These are phyloP conservation scores for Calonectria montana DNA, from an alignment of 2,329 filamentous ascomycete genomes.

Conservation along the genomic window DNA sequence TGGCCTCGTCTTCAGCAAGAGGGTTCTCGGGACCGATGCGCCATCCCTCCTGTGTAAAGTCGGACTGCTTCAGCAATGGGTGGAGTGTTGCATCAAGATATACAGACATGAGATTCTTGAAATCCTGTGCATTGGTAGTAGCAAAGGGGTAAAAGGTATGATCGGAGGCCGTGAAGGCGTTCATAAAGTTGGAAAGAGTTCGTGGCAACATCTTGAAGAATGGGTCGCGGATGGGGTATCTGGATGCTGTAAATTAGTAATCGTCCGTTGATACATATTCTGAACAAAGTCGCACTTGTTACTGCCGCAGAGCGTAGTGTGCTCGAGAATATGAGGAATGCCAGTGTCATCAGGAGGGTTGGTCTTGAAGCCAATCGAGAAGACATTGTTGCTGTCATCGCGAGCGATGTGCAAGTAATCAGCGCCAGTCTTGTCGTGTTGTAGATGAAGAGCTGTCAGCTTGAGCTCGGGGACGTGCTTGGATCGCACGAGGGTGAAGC, in stretches of 20 bases:
- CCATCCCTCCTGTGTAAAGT: conserved; percentile 98
- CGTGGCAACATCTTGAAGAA: conserved; percentile 99
- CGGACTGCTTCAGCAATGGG: conserved; percentile 87
- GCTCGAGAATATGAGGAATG: conserved; percentile 96
- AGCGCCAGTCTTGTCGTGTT: conserved; percentile 94
- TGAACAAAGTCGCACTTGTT: conserved; percentile 72
- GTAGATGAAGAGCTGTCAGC: conserved; percentile 88
- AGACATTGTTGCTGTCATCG: conserved; percentile 99
- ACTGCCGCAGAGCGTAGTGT: conserved; percentile 96
- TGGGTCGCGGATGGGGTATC: conserved; percentile 96
- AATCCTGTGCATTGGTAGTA: conserved; percentile 95
- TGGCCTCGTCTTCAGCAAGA: conserved; percentile 65
- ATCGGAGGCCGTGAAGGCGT: conserved; percentile 95
- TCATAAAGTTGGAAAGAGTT: conserved; percentile 99
- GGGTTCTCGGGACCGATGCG: conserved; percentile 93
- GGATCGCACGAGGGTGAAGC: conserved; percentile 88
- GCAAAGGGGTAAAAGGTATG: conserved; percentile 99
- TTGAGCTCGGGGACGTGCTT: conserved; percentile 96
- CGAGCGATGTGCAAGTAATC: conserved; percentile 96
- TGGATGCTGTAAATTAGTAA: conserved; percentile 53
- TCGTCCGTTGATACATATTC: not conserved
- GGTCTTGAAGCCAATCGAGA: conserved; percentile 99
- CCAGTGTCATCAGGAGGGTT: conserved; percentile 97
- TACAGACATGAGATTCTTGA: conserved; percentile 94
- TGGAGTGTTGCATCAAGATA: conserved; percentile 95